phyloP scores from a whole-genome alignment of 2,329 filamentous ascomycete genomes.

The Sordariomycetes sp. region DNA sequence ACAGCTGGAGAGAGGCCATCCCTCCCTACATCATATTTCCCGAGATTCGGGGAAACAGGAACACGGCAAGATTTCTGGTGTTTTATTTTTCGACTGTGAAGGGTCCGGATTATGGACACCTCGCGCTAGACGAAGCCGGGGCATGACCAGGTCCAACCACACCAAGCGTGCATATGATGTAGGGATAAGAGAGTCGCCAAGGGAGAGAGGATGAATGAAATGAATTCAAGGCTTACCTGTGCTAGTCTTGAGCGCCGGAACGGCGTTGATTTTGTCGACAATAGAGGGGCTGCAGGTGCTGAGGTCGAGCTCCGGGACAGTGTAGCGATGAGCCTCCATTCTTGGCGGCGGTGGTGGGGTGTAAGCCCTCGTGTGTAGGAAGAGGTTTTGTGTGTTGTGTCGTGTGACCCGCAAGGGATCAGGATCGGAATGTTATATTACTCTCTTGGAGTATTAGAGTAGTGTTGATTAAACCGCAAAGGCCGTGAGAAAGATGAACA shows the following conservation, averaged over 20 bases:
- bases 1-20: background rate
- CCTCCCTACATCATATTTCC: background rate
- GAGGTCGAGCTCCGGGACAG: conserved; percentile 35
- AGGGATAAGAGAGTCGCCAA: background rate
- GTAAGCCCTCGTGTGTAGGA: background rate
- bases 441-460: background rate
- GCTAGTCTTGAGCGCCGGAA: conserved; percentile 45
- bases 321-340: conserved; percentile 13
- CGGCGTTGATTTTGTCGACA: conserved; percentile 38
- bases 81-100: background rate
- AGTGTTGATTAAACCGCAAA: background rate
- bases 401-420: background rate
- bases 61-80: background rate
- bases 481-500: background rate
- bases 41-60: background rate
- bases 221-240: conserved; percentile 40
- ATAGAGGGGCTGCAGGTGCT: conserved; percentile 32
- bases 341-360: background rate
- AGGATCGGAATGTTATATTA: background rate
- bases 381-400: background rate
- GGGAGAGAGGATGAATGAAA: background rate
- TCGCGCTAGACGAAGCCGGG: background rate
- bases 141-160: background rate
- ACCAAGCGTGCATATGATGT: background rate
- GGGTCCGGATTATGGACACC: background rate